Evolutionary conservation across 2,329 filamentous ascomycete genomes (phyloP).

Genomic region (Aurifilum marmelostoma): DNA sequence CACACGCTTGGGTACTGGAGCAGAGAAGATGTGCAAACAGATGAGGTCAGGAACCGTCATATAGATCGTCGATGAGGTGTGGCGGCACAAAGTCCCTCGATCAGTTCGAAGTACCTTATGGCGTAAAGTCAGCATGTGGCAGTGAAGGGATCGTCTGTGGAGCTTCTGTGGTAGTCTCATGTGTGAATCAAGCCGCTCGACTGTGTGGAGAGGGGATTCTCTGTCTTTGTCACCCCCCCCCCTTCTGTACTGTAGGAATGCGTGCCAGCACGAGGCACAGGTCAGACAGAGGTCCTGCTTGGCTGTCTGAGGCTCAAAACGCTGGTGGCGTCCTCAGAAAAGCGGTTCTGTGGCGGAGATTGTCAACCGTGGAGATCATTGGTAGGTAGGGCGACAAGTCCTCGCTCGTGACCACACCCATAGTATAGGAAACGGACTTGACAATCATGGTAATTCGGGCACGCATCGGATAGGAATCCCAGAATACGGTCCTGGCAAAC

Average conservation of each 20-base stretch:
- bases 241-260: background rate
- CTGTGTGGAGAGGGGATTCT: slow-evolving; percentile 20
- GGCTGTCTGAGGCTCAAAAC: background rate
- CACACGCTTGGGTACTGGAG: background rate
- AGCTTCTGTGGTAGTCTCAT: slow-evolving; percentile 4
- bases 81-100: slow-evolving; percentile 17
- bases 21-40: slow-evolving; percentile 3
- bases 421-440: background rate
- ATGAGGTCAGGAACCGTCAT: slow-evolving; percentile 12
- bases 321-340: no score
- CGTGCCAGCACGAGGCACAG: no score
- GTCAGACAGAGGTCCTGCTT: background rate
- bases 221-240: slow-evolving; percentile 21
- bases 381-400: background rate
- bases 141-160: slow-evolving; percentile 20
- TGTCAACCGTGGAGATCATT: slow-evolving; percentile 14
- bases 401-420: background rate
- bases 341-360: slow-evolving; percentile 5
- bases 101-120: background rate
- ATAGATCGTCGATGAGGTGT: slow-evolving; percentile 18
- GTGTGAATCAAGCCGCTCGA: slow-evolving; percentile 15
- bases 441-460: background rate
- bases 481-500: background rate
- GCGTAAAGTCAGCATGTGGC: slow-evolving; percentile 23
- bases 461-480: background rate